Conservation (phyloP, 345 rosid genomes). For the Gossypium stocksii region DNA sequence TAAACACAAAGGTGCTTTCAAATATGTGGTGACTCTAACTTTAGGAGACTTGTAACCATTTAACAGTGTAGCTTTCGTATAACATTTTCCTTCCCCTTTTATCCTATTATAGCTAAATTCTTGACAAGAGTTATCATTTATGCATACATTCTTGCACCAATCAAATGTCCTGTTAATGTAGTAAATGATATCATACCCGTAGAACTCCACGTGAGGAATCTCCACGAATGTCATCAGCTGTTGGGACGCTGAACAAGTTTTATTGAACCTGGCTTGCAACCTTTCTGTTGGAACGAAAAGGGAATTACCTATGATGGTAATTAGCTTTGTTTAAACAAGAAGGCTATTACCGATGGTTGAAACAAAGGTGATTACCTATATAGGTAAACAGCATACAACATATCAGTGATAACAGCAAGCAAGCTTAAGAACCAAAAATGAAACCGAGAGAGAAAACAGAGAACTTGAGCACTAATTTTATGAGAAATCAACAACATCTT, state of each 20-base stretch:
- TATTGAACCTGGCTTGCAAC: slow-evolving; percentile 36
- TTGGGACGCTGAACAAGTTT: slow-evolving; percentile 17
- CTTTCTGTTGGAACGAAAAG: no score
- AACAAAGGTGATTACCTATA: no score
- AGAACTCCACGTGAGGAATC: slow-evolving; percentile 22
- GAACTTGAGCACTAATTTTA: no score
- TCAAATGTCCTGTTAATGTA: slow-evolving; percentile 2
- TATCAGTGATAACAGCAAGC: no score
- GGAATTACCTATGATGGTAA: no score
- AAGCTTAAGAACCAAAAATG: no score
- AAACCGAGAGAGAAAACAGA: no score
- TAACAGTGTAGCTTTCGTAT: slow-evolving; percentile 20
- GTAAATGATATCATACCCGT: slow-evolving; percentile 24
- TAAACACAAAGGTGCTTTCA: slow-evolving; percentile 26
- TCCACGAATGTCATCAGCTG: slow-evolving; percentile 13
- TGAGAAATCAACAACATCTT: no score
- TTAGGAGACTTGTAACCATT: slow-evolving; percentile 28
- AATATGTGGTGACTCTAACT: slow-evolving; percentile 21
- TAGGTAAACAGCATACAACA: no score
- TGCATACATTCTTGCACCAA: slow-evolving; percentile 29
- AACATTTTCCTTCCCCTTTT: slow-evolving; percentile 15
- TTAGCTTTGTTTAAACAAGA: no score
- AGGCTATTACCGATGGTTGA: no score
- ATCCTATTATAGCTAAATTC: slow-evolving; percentile 29
- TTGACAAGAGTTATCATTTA: slow-evolving; percentile 27